Evolutionary conservation across 2,329 filamentous ascomycete species (phyloP), one percentile per base, ranked within the genome.

Genomic region (Colletotrichum sp.): DNA sequence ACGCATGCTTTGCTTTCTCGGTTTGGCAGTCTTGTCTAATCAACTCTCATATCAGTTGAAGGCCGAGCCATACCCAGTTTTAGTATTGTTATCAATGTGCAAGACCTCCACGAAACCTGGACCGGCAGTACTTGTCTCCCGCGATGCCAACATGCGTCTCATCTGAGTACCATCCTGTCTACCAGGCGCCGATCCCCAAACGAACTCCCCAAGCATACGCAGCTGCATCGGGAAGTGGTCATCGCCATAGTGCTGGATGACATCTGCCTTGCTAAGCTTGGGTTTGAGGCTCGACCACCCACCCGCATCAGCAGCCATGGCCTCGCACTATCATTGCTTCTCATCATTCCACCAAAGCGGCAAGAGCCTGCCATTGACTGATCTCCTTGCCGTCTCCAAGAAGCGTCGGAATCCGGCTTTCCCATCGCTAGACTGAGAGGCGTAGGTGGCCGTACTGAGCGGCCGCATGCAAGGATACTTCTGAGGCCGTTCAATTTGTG

Each of bases 151-250:
- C 77, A 79, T 70, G 32, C 65, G 52, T 66, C 70, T 79, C 81
- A 82, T 82, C 66, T 22, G 2, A 10, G 66, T 55, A 1, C 81
- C 83, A 27, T 80, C 71, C 5, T 74, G 55, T 0, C 85, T 84
- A 0, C 82, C 84, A 1, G 80, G 79, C 0, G 79, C 81, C 1
- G 72, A 65, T 2, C 84, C 83, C 27, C 85, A 84, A 6, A 88
- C 80, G 0, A 78, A 78, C 78, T 89, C 87, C 5, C 81, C 85
- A 25, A 89, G 80, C 84, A 90, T 87, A 16, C 88, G 83, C 65
- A 90, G 80, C 82, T 89, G 86, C 87, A 89, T 88, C 4, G 88
- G 85, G 74, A 89, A 88, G 3, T 78, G 78, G 1, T 69, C 7
- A 65, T 89, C 84, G 4, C 84, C 83, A 64, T 90, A 90, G 65